These are phyloP conservation scores for Metarhizium guizhouense DNA, from an alignment of 2,329 filamentous ascomycete genomes.

Conservation along the genomic window DNA sequence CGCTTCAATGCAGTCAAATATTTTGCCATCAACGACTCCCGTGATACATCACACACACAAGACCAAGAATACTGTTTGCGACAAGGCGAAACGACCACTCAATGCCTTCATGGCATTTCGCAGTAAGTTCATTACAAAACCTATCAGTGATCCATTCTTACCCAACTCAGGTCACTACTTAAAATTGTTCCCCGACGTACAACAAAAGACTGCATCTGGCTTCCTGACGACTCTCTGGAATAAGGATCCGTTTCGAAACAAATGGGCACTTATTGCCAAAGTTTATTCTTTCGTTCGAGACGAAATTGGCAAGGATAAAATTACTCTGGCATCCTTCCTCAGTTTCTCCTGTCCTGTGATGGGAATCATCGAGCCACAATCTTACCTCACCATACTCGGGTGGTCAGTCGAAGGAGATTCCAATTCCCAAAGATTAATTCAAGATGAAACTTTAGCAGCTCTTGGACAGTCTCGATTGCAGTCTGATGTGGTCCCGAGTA, in stretches of 20 bases:
- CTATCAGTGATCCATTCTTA: not conserved
- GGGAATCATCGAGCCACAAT: conserved; percentile 32
- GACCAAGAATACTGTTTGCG: not conserved
- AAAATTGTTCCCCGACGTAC: conserved; percentile 32
- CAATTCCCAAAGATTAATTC: conserved; percentile 10
- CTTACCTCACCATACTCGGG: conserved; percentile 36
- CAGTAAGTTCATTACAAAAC: conserved; percentile 12
- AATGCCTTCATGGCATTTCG: conserved; percentile 26
- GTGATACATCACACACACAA: not conserved
- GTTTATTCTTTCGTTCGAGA: conserved; percentile 46
- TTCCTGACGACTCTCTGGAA: conserved; percentile 40
- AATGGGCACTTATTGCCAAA: conserved; percentile 44
- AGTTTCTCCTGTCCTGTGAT: conserved; percentile 34
- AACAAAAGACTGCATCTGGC: conserved; percentile 44
- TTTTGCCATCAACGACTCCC: not conserved
- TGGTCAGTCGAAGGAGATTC: conserved; percentile 30
- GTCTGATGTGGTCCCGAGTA: conserved; percentile 12
- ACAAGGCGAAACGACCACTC: conserved; percentile 17
- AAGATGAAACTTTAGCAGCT: conserved; percentile 5
- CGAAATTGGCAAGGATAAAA: conserved; percentile 34
- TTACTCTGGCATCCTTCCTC: conserved; percentile 39
- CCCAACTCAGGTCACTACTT: conserved; percentile 35
- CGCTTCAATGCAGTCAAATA: not conserved
- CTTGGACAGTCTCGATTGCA: conserved; percentile 1
- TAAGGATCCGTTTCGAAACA: conserved; percentile 37